Base-by-base conservation (phyloP, 116 monocot genomes). In the Papilionanthe hybrid region DNA sequence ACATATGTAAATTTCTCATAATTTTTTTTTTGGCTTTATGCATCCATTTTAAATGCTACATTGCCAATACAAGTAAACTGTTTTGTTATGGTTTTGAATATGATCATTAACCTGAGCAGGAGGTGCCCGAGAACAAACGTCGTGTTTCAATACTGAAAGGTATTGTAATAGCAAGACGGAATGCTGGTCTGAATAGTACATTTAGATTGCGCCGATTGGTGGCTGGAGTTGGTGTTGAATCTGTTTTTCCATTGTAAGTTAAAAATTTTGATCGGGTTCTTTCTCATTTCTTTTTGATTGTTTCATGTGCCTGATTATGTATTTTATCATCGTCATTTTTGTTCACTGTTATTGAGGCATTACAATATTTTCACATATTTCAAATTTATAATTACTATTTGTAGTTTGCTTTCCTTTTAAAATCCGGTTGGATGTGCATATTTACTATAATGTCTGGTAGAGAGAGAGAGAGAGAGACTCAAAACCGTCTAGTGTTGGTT, bases 171-270 rank as follows among this genome's bases (percentile, higher is more conserved):
- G 96, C 89, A 83, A 91, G 84, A 68, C 83, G 96, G 20, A 96
- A 96, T 78, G 87, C 92, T 72, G 93, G 96, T 53, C 77, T 93
- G 20, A 86, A 90, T 76, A 86, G 91, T 15, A 93, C 96, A 66
- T 92, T 96, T 85, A 86, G 96, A 80, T 69, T 96, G 79, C 79
- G 96, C 17, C 89, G 96, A 72, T 78, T 87, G 71, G 96, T 93
- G 37, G 89, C 96, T 57, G 90, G 90, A 83, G 93, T 96, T 75
- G 96, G 93, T 6, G 87, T 91, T 50, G 92, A 96, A 80, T 93
- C 96, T 75, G 87, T 96, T 45, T 92, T 90, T 76, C 96, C 93
- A 77, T 66, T 96, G 96, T 96, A 86, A 93, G 96, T 92, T 79
- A 27, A 9, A 37, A 81, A 11, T 23, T 76, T 73, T 32, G 17